These are phyloP conservation scores for Lactarius quietus DNA, from an alignment of 768 basidiomycete species.

Conservation along the genomic window DNA sequence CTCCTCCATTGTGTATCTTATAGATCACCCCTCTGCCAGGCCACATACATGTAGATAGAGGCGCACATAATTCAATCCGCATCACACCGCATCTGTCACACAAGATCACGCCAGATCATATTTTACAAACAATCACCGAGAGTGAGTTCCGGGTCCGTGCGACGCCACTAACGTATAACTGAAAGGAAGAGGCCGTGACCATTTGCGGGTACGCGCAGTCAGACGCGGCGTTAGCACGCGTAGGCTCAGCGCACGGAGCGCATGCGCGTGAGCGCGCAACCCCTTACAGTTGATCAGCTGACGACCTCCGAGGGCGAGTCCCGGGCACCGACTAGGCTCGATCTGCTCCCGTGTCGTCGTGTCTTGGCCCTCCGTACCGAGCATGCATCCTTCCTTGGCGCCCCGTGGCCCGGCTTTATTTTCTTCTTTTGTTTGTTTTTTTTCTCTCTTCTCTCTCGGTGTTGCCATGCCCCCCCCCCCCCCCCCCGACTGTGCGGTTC, in stretches of 20 bases:
- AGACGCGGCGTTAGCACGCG: slow-evolving; percentile 19
- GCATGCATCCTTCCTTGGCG: no score
- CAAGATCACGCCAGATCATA: not conserved
- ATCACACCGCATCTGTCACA: slow-evolving; percentile 1
- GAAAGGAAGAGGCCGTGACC: slow-evolving; percentile 18
- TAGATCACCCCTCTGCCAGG: slow-evolving; percentile 15
- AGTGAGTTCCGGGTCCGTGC: not conserved
- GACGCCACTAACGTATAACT: slow-evolving; percentile 9
- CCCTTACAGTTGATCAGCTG: slow-evolving; percentile 6
- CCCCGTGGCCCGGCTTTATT: not conserved
- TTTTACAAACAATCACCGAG: not conserved
- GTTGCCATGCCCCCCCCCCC: not conserved
- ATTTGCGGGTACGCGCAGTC: slow-evolving; percentile 9
- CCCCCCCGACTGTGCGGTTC: not conserved
- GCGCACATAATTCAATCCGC: slow-evolving; percentile 15
- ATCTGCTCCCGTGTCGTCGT: not conserved
- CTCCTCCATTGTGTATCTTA: slow-evolving; percentile 15
- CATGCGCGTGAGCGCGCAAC: not conserved
- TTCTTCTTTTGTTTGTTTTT: not conserved
- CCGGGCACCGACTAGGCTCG: not conserved
- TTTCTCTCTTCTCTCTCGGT: not conserved
- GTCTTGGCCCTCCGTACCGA: not conserved
- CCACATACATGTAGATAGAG: slow-evolving; percentile 21
- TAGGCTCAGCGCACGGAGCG: slow-evolving; percentile 20
- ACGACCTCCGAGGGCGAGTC: not conserved